Conservation (phyloP, 2,329 filamentous ascomycete genomes). For the Grosmannia clavigera region DNA sequence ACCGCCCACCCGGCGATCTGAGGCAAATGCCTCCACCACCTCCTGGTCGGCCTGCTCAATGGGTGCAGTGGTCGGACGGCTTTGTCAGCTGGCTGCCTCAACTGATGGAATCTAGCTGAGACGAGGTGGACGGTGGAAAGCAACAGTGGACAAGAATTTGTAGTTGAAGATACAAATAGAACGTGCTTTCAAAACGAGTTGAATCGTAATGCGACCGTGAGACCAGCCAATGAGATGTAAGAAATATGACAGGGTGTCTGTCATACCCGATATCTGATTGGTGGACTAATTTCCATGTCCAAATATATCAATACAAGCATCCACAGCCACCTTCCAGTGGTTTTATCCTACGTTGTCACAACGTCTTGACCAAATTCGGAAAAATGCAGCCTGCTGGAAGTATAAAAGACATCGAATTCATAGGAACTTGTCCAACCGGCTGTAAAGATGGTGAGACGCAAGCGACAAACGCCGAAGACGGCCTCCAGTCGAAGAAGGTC, state of each 20-base stretch:
- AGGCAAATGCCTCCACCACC: not conserved
- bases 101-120: not conserved
- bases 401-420: no score
- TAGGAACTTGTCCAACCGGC: no score
- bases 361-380: no score
- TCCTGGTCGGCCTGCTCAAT: not conserved
- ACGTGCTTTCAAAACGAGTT: not conserved
- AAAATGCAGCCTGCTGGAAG: no score
- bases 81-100: not conserved
- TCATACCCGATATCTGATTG: not conserved
- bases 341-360: no score
- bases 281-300: no score
- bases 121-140: not conserved
- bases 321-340: no score
- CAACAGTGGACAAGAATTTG: not conserved
- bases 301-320: no score
- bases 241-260: not conserved
- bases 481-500: conserved; percentile 7
- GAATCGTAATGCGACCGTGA: no score
- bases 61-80: not conserved
- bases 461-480: not conserved
- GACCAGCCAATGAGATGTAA: not conserved
- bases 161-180: not conserved
- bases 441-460: no score
- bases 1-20: not conserved